phyloP scores from a whole-genome alignment of 805 yeast genomes.

The Metschnikowia cubensis region DNA sequence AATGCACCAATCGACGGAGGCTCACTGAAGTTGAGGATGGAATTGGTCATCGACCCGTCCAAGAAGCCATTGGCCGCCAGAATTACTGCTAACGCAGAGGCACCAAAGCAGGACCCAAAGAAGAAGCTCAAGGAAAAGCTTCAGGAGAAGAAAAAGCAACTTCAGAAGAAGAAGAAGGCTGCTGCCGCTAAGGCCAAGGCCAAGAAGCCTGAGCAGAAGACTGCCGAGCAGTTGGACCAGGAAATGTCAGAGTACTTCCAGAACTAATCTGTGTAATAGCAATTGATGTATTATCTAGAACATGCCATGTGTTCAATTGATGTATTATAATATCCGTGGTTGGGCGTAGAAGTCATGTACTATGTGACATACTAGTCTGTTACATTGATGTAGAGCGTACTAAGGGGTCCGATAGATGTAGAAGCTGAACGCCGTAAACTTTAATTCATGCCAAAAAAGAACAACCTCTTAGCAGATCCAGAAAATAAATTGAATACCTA shows the following conservation, averaged over 20 bases:
- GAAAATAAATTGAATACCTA: no score
- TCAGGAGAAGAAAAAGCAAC: constrained; percentile 26
- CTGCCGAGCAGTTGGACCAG: constrained; percentile 91
- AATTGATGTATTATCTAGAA: background rate
- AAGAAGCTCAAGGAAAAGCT: constrained; percentile 23
- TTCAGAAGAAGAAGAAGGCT: constrained; percentile 30
- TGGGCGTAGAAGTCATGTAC: no score
- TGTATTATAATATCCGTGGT: no score
- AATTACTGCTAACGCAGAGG: constrained; percentile 49
- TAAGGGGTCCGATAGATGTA: no score
- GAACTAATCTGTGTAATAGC: constrained; percentile 16
- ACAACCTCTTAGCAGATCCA: no score
- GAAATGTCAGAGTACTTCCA: constrained; percentile 96
- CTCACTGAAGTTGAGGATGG: constrained; percentile 66
- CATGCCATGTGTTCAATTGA: background rate
- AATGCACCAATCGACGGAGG: constrained; percentile 95
- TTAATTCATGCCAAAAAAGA: no score
- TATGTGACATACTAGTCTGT: no score
- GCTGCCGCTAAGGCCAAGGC: constrained; percentile 27
- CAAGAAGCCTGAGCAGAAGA: constrained; percentile 53
- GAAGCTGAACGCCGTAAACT: no score
- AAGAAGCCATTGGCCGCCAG: constrained; percentile 71
- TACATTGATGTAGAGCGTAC: no score
- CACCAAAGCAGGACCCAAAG: constrained; percentile 23
- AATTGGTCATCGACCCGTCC: constrained; percentile 81